phyloP scores from a whole-genome alignment of 164 flowering plant genomes.

The Piper betle region DNA sequence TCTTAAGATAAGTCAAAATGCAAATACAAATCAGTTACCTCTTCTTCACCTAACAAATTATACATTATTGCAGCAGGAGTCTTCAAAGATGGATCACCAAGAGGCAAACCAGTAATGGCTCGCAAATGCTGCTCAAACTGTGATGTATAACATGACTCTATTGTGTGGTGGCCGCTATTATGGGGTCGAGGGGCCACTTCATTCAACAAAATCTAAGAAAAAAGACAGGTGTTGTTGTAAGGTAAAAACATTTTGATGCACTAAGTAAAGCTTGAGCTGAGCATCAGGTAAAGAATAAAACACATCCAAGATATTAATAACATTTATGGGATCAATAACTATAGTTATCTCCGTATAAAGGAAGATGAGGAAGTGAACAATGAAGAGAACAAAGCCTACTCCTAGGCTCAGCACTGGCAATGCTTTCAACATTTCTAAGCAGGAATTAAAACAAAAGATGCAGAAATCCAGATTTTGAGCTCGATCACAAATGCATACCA shows the following conservation, averaged over 20 bases:
- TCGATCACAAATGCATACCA: too few relatives aligned
- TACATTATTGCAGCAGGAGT: slow-evolving; percentile 87
- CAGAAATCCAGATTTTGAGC: too few relatives aligned
- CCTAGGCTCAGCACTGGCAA: too few relatives aligned
- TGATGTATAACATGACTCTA: slow-evolving; percentile 85
- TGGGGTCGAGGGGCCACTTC: slow-evolving; percentile 99
- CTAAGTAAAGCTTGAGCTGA: neutral
- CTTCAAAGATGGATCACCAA: slow-evolving; percentile 95
- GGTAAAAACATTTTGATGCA: neutral
- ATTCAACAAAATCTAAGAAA: slow-evolving; percentile 66
- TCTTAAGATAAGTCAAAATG: neutral
- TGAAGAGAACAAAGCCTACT: too few relatives aligned
- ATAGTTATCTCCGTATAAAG: neutral
- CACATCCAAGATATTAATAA: neutral
- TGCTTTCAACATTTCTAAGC: too few relatives aligned
- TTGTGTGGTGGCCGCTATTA: slow-evolving; percentile 97
- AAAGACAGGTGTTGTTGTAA: neutral
- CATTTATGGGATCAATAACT: neutral
- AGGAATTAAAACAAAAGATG: too few relatives aligned
- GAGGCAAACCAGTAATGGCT: slow-evolving; percentile 89
- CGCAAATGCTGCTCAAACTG: slow-evolving; percentile 93
- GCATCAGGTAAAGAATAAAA: neutral
- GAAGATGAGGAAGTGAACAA: too few relatives aligned
- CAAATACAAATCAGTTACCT: slow-evolving; percentile 26
- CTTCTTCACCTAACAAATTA: slow-evolving; percentile 88